Evolutionary conservation across 345 rosid species (phyloP), one percentile per base, ranked within the genome.

Genomic region (Gossypium thurberi): DNA sequence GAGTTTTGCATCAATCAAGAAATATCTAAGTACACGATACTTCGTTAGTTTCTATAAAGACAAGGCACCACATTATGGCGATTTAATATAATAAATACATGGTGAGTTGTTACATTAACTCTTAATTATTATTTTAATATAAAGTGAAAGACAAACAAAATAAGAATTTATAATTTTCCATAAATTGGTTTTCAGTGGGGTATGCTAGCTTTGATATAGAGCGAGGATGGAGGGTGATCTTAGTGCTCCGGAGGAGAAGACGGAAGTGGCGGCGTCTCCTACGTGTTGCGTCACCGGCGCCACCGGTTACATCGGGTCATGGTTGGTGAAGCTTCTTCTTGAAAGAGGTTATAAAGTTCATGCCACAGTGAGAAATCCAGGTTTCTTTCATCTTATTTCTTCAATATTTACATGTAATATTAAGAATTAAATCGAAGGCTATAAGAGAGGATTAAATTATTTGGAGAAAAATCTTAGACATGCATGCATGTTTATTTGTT

Each of bases 281-380:
- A 83, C 79, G n/a, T 93, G 85, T 64, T 93, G 97, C 59, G 98
- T 91, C 14, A 91, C 94, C 0, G 97, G 94, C 20, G 90, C 96
- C 9, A 87, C 67, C 52, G 98, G 97, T 17, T 93, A 86, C 50
- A 78, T 91, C 26, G 96, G 96, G 20, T 91, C 97, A 44, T 90
- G 92, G 92, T 66, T 93, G 73, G 96, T 88, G 66, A 87, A 86
- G 83, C 76, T 86, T 75, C 89, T 91, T 28, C 96, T 93, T 40
- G 78, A 82, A 15, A 62, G 79, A 72, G 92, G 96, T 40, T 81
- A 64, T 76, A 76, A 15, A 11, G 91, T 93, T 76, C 97, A 93
- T 81, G 98, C 97, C 77, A 82, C 93, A 0, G 80, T 84, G 72
- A 82, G 97, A 43, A 82, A 89, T 85, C 89, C 88, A 65, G 96